Base-by-base conservation (phyloP, 306 rosid species). In the cucumber (Cucumis sativus) region DNA sequence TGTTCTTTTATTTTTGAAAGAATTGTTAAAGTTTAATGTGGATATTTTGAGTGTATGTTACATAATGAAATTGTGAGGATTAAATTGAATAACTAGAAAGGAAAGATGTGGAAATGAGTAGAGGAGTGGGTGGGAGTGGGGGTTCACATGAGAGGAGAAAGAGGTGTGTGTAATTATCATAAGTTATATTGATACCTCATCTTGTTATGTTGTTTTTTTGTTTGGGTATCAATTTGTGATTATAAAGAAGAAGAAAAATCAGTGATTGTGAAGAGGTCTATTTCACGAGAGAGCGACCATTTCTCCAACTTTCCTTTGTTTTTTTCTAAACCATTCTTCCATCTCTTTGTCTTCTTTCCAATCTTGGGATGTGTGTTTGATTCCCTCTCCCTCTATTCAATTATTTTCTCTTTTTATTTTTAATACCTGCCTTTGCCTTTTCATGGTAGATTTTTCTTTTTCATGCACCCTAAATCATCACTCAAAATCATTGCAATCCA, bases 321-420 rank as follows among this genome's bases (percentile, higher is more conserved):
- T 87, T 91, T 85, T 84, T 84, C 84, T 84, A 10, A 28, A 28
- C 86, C 37, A 45, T 47, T 77, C 84, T 85, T 83, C 76, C 82
- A 81, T 87, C 87, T 90, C 77, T 80, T 91, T 91, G 98, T 93
- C 97, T 77, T 90, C 79, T 90, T 82, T 76, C 70, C 74, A 58
- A 61, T 81, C 94, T 91, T 84, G 96, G 89, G 85, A 86, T 88
- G 82, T 85, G 97, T 84, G 98, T 78, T 87, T 79, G 90, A 87
- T 88, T 30, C 55, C 77, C 67, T 60, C 25, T 77, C 70, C 33
- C 71, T 57, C 20, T 52, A n/a, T 52, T 16, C 16, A 30, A 14
- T 28, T 28, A 28, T 28, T 28, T 28, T 1, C 1, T 28, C 2
- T 28, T 28, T 28, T 28, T 28, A 1, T 1, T 28, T 28, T 28